Evolutionary conservation across 257 asterid species (phyloP).

Genomic region (Nyctanthes arbortristis): DNA sequence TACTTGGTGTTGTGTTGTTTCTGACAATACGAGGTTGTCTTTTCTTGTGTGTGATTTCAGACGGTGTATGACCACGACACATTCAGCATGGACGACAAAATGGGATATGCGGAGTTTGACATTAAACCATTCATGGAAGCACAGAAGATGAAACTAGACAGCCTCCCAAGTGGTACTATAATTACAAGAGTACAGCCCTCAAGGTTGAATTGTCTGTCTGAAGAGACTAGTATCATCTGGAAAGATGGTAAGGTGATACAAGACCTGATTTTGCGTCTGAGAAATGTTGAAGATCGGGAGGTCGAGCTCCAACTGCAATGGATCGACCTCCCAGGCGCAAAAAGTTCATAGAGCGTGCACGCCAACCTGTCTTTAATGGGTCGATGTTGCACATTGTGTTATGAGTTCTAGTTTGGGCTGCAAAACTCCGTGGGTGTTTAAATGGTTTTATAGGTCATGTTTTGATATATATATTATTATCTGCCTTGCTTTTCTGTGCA

Average conservation of each 20-base stretch:
- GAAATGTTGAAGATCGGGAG: conserved; percentile 67
- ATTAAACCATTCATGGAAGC: conserved; percentile 47
- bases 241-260: conserved; percentile 48
- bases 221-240: conserved; percentile 55
- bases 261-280: conserved; percentile 55
- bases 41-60: conserved; percentile 29
- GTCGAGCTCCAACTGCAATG: conserved; percentile 62
- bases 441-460: conserved; percentile 1
- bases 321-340: conserved; percentile 52
- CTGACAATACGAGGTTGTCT: neutral
- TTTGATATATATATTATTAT: neutral
- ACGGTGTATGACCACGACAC: conserved; percentile 71
- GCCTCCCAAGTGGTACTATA: conserved; percentile 45
- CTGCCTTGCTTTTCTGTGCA: neutral
- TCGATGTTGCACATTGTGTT: too few species aligned
- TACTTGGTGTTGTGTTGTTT: neutral
- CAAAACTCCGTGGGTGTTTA: too few species aligned
- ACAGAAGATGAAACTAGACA: conserved; percentile 24
- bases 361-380: neutral
- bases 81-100: conserved; percentile 61
- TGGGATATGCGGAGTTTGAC: conserved; percentile 66
- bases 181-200: conserved; percentile 41
- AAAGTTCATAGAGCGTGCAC: conserved; percentile 18
- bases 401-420: too few species aligned
- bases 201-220: conserved; percentile 50